Evolutionary conservation across 179 eudicot genomes (phyloP).

Genomic region (Vitellaria paradoxa): DNA sequence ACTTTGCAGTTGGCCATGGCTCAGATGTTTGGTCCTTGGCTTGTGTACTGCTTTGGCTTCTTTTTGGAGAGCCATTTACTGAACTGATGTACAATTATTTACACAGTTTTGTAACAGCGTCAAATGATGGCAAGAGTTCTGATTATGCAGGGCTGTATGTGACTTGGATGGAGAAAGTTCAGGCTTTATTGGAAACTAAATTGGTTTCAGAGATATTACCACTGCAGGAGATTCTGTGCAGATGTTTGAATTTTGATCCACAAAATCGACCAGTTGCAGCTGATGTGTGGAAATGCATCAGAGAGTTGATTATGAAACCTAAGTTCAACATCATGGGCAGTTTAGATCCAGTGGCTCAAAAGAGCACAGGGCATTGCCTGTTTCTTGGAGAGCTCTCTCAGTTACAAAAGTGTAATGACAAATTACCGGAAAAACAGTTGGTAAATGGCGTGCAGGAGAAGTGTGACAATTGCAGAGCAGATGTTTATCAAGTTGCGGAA

Average conservation of each 20-base stretch:
- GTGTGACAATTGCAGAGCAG: constrained; percentile 28
- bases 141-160: constrained; percentile 27
- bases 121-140: constrained; percentile 23
- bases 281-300: constrained; percentile 63
- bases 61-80: constrained; percentile 51
- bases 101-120: constrained; percentile 16
- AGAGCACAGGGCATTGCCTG: constrained; percentile 35
- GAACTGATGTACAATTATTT: constrained; percentile 36
- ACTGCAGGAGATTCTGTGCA: constrained; percentile 39
- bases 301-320: constrained; percentile 32
- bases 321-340: constrained; percentile 21
- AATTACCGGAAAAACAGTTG: constrained; percentile 11
- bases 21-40: constrained; percentile 82
- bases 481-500: constrained; percentile 25
- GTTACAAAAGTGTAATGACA: constrained; percentile 20
- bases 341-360: constrained; percentile 15
- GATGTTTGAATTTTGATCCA: constrained; percentile 55
- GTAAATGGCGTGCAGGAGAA: constrained; percentile 17
- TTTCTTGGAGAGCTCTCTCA: constrained; percentile 56
- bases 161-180: constrained; percentile 39
- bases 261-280: constrained; percentile 43
- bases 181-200: constrained; percentile 27
- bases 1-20: constrained; percentile 26
- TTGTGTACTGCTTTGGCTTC: constrained; percentile 54
- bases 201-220: constrained; percentile 26